Conservation (phyloP, 2,329 filamentous ascomycete genomes). For the Fusarium miscanthi region DNA sequence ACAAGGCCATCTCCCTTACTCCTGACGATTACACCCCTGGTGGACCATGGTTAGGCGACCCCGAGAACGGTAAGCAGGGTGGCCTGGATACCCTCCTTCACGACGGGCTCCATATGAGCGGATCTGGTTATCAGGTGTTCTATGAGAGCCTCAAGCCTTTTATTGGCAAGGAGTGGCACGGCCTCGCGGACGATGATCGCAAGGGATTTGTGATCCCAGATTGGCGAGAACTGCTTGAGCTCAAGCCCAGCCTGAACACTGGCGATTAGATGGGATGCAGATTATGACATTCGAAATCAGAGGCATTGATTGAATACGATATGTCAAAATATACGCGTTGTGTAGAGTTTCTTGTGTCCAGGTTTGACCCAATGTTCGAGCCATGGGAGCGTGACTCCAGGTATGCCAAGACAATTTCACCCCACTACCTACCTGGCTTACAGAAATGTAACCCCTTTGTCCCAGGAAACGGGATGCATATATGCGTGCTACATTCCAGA, state of each 20-base stretch:
- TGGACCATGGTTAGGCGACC: conserved; percentile 61
- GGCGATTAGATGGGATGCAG: conserved; percentile 9
- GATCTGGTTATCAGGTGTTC: conserved; percentile 64
- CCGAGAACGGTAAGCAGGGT: conserved; percentile 61
- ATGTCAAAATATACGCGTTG: neutral
- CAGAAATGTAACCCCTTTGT: conserved; percentile 2
- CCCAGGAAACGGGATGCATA: neutral
- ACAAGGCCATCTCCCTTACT: conserved; percentile 69
- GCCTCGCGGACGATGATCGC: conserved; percentile 50
- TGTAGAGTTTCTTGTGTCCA: neutral
- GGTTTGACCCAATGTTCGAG: neutral
- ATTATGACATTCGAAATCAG: neutral
- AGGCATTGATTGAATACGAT: neutral
- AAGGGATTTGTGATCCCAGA: conserved; percentile 60
- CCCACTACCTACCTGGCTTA: conserved; percentile 10
- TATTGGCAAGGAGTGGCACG: conserved; percentile 58
- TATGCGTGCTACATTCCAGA: neutral
- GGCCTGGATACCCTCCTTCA: conserved; percentile 64
- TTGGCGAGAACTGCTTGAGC: conserved; percentile 54
- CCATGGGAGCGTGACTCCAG: neutral
- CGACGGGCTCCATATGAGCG: conserved; percentile 68
- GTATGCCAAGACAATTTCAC: conserved; percentile 15
- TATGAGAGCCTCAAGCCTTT: conserved; percentile 61
- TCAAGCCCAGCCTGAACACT: conserved; percentile 20
- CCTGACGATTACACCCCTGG: conserved; percentile 66